These are phyloP conservation scores for Rutstroemia sp. DNA, from an alignment of 2,329 filamentous ascomycete genomes.

Conservation along the genomic window DNA sequence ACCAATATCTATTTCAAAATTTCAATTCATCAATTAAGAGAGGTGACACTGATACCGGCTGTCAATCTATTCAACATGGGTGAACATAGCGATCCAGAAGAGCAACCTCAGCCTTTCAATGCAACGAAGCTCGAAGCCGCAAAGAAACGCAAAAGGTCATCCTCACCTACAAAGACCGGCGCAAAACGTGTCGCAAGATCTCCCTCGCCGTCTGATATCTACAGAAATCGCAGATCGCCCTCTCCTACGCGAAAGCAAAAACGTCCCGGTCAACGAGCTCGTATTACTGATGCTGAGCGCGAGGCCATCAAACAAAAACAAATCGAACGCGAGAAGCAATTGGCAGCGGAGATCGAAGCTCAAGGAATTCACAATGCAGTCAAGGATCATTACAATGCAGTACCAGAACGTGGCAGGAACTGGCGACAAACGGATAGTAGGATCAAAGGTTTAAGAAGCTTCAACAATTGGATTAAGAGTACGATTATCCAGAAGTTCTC, in stretches of 20 bases:
- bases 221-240: conserved; percentile 20
- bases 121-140: conserved; percentile 35
- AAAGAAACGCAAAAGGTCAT: conserved; percentile 35
- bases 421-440: conserved; percentile 92
- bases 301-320: conserved; percentile 58
- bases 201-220: conserved; percentile 20
- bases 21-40: no score
- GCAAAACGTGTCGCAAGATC: conserved; percentile 24
- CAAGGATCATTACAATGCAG: conserved; percentile 89
- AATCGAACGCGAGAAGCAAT: conserved; percentile 46
- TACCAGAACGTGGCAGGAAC: conserved; percentile 85
- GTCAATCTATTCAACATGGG: conserved; percentile 27
- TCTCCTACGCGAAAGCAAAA: conserved; percentile 53
- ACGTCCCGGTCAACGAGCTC: conserved; percentile 57
- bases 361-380: conserved; percentile 77
- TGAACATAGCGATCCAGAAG: conserved; percentile 22
- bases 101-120: conserved; percentile 35
- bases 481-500: conserved; percentile 96
- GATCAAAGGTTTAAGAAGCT: conserved; percentile 88
- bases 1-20: no score
- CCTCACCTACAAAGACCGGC: conserved; percentile 29
- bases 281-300: conserved; percentile 59
- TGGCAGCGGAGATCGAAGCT: conserved; percentile 26
- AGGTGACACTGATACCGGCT: neutral
- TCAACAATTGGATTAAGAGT: conserved; percentile 99